Percentiles rank a stretch among this genome's conserved stretches.
Conservation (phyloP, 2,329 filamentous ascomycete genomes). For the Seiridium cupressi region DNA sequence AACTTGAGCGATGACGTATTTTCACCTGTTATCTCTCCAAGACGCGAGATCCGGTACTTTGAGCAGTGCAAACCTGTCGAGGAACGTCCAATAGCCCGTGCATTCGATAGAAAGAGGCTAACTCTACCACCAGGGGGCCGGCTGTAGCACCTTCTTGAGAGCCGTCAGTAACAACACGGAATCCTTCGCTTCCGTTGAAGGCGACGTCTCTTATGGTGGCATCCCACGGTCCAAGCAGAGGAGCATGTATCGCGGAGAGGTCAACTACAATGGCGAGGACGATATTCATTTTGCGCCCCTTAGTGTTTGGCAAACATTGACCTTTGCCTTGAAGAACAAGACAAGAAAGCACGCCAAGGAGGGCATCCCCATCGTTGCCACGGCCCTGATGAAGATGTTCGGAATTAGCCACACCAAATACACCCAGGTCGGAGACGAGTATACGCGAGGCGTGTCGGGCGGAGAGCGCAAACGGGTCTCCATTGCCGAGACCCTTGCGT, state of each 20-base stretch:
- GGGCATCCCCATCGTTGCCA: conserved; percentile 67
- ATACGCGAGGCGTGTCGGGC: conserved; percentile 70
- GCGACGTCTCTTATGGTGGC: conserved; percentile 70
- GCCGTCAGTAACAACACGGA: conserved; percentile 69
- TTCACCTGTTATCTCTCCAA: background rate
- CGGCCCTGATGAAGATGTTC: conserved; percentile 73
- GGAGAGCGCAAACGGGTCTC: conserved; percentile 79
- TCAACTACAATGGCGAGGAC: conserved; percentile 77
- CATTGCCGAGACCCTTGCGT: conserved; percentile 74
- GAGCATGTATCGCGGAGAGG: conserved; percentile 70
- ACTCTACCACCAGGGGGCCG: conserved; percentile 60
- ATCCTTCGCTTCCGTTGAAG: conserved; percentile 63
- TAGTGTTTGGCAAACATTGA: conserved; percentile 75
- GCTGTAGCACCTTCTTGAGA: conserved; percentile 77
- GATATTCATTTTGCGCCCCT: conserved; percentile 72
- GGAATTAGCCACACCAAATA: conserved; percentile 73
- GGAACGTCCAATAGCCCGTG: too few relatives aligned
- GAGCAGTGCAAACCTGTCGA: too few relatives aligned
- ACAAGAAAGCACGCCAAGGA: conserved; percentile 64
- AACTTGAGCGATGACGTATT: background rate
- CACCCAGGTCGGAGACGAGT: conserved; percentile 74
- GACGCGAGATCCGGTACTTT: too few relatives aligned
- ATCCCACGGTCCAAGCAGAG: conserved; percentile 66
- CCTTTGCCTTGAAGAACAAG: conserved; percentile 73
- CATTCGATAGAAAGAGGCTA: background rate